Percentiles rank a stretch among this genome's conserved stretches.
Evolutionary conservation across 345 rosid genomes (phyloP).

Genomic region (Cardamine chenopodiifolia): DNA sequence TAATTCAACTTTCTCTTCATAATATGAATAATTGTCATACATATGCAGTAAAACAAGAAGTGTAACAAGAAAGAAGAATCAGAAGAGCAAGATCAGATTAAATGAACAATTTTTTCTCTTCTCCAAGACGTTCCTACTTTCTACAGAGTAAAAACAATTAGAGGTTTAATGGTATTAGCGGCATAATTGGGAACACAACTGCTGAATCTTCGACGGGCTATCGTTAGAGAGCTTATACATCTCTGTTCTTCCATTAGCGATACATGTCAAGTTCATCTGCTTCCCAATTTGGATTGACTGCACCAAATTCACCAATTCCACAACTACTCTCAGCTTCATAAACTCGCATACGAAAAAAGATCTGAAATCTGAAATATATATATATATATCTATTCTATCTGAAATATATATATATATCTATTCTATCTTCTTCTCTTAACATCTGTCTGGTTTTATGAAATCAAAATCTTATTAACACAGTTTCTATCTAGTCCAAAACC

Average conservation of each 20-base stretch:
- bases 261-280: conserved; percentile 68
- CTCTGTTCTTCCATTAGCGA: conserved; percentile 50
- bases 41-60: conserved; percentile 26
- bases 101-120: conserved; percentile 28
- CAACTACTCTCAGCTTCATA: conserved; percentile 6
- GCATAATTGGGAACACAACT: conserved; percentile 66
- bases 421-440: not conserved
- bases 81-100: conserved; percentile 8
- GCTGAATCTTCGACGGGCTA: conserved; percentile 40
- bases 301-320: conserved; percentile 36
- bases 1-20: not conserved
- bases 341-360: not conserved
- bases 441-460: no score
- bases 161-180: conserved; percentile 42
- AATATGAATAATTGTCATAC: not conserved
- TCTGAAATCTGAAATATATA: not conserved
- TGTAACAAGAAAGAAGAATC: conserved; percentile 16
- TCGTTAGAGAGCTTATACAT: conserved; percentile 39
- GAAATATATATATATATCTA: not conserved
- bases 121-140: conserved; percentile 33
- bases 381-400: no score
- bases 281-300: conserved; percentile 60
- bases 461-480: no score
- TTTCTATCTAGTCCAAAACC: not conserved
- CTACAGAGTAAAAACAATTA: conserved; percentile 25